Evolutionary conservation across 306 rosid species (phyloP).

Genomic region (barrel medic (Medicago truncatula)): MtrunA17r5.0-ANR NC_053042.1:9566501-9567000

Average conservation of each 20-base stretch:
- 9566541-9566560: neutral
- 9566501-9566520: no score
- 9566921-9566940: neutral
- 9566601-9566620: neutral
- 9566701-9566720: conserved; percentile 57
- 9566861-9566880: conserved; percentile 29
- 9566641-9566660: conserved; percentile 55
- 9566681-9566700: conserved; percentile 46
- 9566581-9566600: conserved; percentile 47
- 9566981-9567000: conserved; percentile 57
- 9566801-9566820: conserved; percentile 4
- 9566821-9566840: neutral
- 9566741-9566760: conserved; percentile 49
- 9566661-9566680: conserved; percentile 59
- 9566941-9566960: conserved; percentile 39
- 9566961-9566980: conserved; percentile 50
- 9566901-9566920: conserved; percentile 11
- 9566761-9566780: conserved; percentile 27
- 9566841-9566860: conserved; percentile 21
- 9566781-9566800: conserved; percentile 27
- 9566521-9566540: no score
- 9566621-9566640: conserved; percentile 57
- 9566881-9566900: conserved; percentile 17
- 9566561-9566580: neutral
- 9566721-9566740: neutral